Percentiles rank a stretch among this genome's conserved stretches.
Conservation (phyloP, 768 basidiomycete genomes). For the Podaxis carcinomalis region DNA sequence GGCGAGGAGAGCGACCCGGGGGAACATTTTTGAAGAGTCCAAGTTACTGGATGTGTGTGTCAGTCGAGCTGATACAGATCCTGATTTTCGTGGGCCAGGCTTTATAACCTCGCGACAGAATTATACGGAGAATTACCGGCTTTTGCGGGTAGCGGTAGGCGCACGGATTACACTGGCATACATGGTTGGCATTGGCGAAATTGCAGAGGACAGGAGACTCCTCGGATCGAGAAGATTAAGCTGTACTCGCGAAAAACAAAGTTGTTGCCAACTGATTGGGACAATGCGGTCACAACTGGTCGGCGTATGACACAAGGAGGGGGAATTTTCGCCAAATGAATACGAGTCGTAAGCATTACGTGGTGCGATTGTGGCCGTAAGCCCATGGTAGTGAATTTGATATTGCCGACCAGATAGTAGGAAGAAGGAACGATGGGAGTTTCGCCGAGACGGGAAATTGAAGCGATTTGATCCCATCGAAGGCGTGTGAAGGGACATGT, state of each 20-base stretch:
- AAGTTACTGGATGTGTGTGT: background rate
- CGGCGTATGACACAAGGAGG: background rate
- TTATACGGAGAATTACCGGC: conserved; percentile 1
- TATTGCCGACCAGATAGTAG: background rate
- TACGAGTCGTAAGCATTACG: background rate
- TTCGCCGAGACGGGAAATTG: background rate
- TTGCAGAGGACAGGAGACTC: background rate
- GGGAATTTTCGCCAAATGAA: background rate
- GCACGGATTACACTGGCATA: background rate
- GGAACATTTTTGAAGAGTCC: background rate
- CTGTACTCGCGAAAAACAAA: background rate
- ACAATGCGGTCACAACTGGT: background rate
- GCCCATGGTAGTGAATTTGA: background rate
- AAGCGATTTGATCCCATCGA: background rate
- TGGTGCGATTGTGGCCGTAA: background rate
- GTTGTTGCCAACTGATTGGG: background rate
- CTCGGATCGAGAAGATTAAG: background rate
- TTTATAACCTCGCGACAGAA: background rate
- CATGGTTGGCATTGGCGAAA: background rate
- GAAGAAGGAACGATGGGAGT: background rate
- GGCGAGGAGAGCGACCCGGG: conserved; percentile 3
- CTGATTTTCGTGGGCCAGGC: background rate
- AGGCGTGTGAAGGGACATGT: background rate
- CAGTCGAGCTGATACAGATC: background rate
- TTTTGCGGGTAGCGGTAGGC: background rate